phyloP scores from a whole-genome alignment of 164 flowering plant genomes.

The Santalum album region DNA sequence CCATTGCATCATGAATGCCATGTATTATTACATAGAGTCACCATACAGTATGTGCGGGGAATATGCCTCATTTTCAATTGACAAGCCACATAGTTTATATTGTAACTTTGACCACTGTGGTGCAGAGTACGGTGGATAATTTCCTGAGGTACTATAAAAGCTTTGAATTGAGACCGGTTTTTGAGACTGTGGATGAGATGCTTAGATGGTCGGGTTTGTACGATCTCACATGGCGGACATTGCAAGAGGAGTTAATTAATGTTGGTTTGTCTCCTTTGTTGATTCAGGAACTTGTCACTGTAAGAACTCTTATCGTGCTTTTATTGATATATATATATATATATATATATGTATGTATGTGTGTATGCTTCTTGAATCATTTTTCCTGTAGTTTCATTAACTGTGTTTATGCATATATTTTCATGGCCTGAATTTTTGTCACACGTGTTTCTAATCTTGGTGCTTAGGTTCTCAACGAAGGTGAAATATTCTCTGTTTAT shows the following conservation, averaged over 20 bases:
- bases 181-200: conserved; percentile 81
- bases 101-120: not conserved
- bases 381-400: too few species aligned
- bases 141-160: conserved; percentile 62
- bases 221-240: conserved; percentile 44
- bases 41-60: too few species aligned
- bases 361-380: not conserved
- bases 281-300: conserved; percentile 80
- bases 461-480: too few species aligned
- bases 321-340: not conserved
- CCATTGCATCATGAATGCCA: too few species aligned
- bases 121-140: conserved; percentile 41
- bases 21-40: too few species aligned
- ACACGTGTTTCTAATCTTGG: too few species aligned
- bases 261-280: conserved; percentile 49
- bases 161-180: conserved; percentile 61
- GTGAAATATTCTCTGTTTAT: too few species aligned
- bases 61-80: too few species aligned
- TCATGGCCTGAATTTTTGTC: too few species aligned
- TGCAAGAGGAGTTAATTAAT: conserved; percentile 55
- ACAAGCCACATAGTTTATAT: too few species aligned
- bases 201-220: conserved; percentile 76
- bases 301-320: conserved; percentile 21
- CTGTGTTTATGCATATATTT: too few species aligned
- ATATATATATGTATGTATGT: not conserved